Percentiles rank a stretch among this genome's conserved stretches.
These are phyloP conservation scores for Euphorbia schlechtendalii DNA, from an alignment of 441 rosid species.

Conservation along the genomic window DNA sequence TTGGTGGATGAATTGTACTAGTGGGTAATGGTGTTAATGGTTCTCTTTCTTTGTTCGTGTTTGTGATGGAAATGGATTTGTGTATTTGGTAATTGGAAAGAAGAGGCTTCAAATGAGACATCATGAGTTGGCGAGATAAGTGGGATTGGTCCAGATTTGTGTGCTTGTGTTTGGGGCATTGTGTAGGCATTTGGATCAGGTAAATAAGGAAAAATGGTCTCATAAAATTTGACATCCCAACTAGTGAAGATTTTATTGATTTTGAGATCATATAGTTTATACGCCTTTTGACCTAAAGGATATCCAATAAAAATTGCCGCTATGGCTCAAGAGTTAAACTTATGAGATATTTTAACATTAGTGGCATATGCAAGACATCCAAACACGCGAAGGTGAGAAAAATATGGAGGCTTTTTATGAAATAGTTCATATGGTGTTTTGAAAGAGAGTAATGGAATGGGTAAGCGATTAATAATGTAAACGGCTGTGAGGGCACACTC, in stretches of 20 bases:
- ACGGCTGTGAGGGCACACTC: background rate
- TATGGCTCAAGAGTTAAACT: background rate
- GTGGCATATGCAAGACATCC: constrained; percentile 10
- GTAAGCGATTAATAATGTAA: constrained; percentile 8
- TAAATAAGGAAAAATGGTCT: background rate
- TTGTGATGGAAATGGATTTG: too few relatives aligned
- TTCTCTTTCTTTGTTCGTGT: too few relatives aligned
- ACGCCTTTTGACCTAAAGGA: background rate
- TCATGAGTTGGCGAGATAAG: background rate
- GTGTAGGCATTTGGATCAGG: background rate
- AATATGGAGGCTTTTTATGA: background rate
- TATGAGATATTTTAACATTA: background rate
- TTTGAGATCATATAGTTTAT: background rate
- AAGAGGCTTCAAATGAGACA: background rate
- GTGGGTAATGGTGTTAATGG: too few relatives aligned
- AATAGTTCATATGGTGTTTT: constrained; percentile 6
- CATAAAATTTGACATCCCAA: constrained; percentile 9
- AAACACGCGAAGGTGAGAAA: background rate
- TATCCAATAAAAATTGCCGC: background rate
- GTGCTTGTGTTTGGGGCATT: background rate
- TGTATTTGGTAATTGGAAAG: too few relatives aligned
- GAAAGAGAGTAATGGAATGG: background rate
- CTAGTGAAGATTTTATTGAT: background rate
- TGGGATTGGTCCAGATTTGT: background rate
- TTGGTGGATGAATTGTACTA: too few relatives aligned